phyloP scores from a whole-genome alignment of 2,329 filamentous ascomycete genomes.

The Monilinia vaccinii-corymbosi region DNA sequence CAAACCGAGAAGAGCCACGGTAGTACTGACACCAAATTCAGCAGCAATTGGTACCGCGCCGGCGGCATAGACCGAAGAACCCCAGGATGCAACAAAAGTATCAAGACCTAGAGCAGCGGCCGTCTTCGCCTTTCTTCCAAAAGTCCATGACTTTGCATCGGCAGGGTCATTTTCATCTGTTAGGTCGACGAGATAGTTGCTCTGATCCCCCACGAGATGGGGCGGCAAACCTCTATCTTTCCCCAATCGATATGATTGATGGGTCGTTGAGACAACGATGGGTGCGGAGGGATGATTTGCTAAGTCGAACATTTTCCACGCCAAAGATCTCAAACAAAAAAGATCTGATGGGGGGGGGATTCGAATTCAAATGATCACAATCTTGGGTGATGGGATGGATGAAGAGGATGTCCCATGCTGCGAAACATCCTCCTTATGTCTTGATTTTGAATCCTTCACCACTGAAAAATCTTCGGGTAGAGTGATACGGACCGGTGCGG shows the following conservation, averaged over 20 bases:
- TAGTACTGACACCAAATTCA: constrained; percentile 46
- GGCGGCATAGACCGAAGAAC: constrained; percentile 36
- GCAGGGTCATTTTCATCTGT: constrained; percentile 10
- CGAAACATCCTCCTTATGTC: constrained; percentile 1
- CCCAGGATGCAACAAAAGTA: constrained; percentile 10
- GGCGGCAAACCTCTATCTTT: constrained; percentile 9
- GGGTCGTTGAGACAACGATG: constrained; percentile 4
- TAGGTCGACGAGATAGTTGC: constrained; percentile 12
- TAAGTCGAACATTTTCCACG: constrained; percentile 8
- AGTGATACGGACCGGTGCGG: neutral
- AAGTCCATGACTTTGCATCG: constrained; percentile 12
- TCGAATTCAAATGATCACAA: neutral
- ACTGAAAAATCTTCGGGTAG: neutral
- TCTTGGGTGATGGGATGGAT: neutral
- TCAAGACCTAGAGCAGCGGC: constrained; percentile 28
- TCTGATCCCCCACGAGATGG: constrained; percentile 1
- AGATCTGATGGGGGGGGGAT: neutral
- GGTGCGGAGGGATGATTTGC: constrained; percentile 1
- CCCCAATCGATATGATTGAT: constrained; percentile 7
- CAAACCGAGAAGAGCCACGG: constrained; percentile 46
- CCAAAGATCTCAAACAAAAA: neutral
- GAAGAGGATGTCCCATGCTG: neutral
- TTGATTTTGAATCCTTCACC: neutral
- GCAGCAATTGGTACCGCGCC: constrained; percentile 38
- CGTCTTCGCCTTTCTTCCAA: constrained; percentile 1